Base-by-base conservation (phyloP, 148 eudicot genomes). In the Silene latifolia region DNA sequence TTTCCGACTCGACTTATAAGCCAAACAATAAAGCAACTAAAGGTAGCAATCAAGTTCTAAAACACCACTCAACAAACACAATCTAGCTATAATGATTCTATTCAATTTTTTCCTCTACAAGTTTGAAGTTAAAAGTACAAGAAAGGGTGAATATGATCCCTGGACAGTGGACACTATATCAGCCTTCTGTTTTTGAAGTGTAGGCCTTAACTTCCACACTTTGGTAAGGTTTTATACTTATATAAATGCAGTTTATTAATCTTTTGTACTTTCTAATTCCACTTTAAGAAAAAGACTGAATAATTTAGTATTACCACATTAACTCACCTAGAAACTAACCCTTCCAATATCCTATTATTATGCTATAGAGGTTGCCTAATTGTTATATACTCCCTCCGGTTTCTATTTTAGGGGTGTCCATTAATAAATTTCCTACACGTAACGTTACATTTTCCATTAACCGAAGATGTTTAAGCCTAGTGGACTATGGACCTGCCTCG, bases 161-260 rank as follows among this genome's bases (percentile, higher is more conserved):
- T 32, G 35, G 5, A 32, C 35, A 32, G 3, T 32, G 35, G 5
- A 32, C 35, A 32, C 35, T 32, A 32, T 32, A 32, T 32, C 79
- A 64, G 72, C 67, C 58, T 63, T 5, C 19, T 77, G 81, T 35
- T 81, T 74, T 75, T 73, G 42, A 79, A 64, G 46, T 72, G 59
- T 74, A 72, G 39, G 67, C 71, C 77, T 72, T 56, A 62, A 82
- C 70, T 82, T 79, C 64, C 59, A 71, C 70, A 47, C 74, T 72
- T 23, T 68, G 25, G 19, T 56, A 72, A 67, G 67, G 18, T 67
- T 71, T 66, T 60, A 51, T 51, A 13, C 1, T 51, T 27, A 27
- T 63, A 63, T 63, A 63, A 0, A 61, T 71, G 71, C 78, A 76
- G 71, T 47, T 71, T 71, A 9, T 11, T 27, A 44, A 44, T 21